Evolutionary conservation across 2,329 filamentous ascomycete species (phyloP).

Genomic region (Alternaria tenuissima): DNA sequence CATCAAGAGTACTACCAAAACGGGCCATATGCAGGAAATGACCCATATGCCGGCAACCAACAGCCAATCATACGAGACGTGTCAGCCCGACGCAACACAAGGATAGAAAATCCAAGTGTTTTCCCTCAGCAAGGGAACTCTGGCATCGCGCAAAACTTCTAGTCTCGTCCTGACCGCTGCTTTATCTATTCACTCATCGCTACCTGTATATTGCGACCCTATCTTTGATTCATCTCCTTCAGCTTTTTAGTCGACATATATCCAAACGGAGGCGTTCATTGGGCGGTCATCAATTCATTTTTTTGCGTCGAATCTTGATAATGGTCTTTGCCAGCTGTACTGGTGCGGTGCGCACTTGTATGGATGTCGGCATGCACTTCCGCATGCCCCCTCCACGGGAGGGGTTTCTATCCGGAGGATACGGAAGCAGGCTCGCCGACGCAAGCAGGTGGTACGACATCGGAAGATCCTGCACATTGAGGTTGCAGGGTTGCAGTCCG

Average conservation of each 20-base stretch:
- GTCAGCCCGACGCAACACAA: constrained; percentile 87
- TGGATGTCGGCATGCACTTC: constrained; percentile 10
- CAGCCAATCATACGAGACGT: constrained; percentile 94
- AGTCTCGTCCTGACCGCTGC: constrained; percentile 33
- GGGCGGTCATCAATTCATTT: constrained; percentile 5
- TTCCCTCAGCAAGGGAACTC: constrained; percentile 90
- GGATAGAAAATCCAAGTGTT: constrained; percentile 89
- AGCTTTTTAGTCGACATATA: constrained; percentile 16
- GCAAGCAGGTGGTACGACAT: constrained; percentile 2
- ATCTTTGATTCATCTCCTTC: constrained; percentile 10
- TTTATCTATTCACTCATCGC: constrained; percentile 11
- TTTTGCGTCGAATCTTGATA: constrained; percentile 13
- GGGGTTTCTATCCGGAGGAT: neutral
- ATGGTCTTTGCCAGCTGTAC: constrained; percentile 6
- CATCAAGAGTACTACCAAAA: constrained; percentile 64
- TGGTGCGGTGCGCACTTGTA: constrained; percentile 18
- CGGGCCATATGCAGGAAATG: constrained; percentile 64
- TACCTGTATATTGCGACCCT: constrained; percentile 30
- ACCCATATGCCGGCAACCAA: constrained; percentile 61
- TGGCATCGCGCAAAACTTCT: constrained; percentile 98
- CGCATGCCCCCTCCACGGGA: constrained; percentile 20
- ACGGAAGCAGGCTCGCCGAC: neutral
- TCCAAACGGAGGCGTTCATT: constrained; percentile 22
- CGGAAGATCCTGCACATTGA: constrained; percentile 2
- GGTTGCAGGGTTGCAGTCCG: neutral